Base-by-base conservation (phyloP, 2,329 filamentous ascomycete genomes). In the Trichoderma brevicompactum region DNA sequence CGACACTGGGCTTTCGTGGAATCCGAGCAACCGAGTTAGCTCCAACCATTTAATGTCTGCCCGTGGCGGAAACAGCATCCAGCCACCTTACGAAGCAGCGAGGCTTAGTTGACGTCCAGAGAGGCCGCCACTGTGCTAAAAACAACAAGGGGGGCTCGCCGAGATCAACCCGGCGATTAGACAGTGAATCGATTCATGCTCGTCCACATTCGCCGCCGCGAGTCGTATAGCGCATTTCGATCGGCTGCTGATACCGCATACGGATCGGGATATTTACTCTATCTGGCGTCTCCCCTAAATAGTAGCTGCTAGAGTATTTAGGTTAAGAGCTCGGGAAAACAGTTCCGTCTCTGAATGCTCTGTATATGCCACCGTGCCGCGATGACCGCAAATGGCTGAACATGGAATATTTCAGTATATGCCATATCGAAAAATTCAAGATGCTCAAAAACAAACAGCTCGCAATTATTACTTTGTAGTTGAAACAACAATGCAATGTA, bases 181-280 rank as follows among this genome's bases (percentile, higher is more conserved):
- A 17, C 43, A 19, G 43, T 48, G 55, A 36, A 34, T 34, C 41
- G 54, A 58, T 58, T 58, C 54, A 58, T 58, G 54, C 41, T 34
- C n/a, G 40, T 44, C 41, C 28, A 58, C 55, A 34, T 38, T 46
- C 17, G 41, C 41, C 55, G 55, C 54, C 36, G 43, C 55, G 55
- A 59, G 41, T 48, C 55, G 55, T 48, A 48, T 48, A 59, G 55
- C 7, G 55, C 28, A 43, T 40, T 32, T 23, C 15, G 36, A 19
- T 40, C 43, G 17, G 34, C n/a, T 15, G 15, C 36, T 50, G 12
- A 40, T 41, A 17, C 52, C 36, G 17, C 12, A 41, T 9, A 28
- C 40, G 32, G 28, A 59, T 48, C 55, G 28, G 52, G 5, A 38
- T 38, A 59, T 48, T 28, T 28, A 28, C 23, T 28, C 23, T 46